These are phyloP conservation scores for Fusarium haematococcum DNA, from an alignment of 2,329 filamentous ascomycete species.

Conservation along the genomic window DNA sequence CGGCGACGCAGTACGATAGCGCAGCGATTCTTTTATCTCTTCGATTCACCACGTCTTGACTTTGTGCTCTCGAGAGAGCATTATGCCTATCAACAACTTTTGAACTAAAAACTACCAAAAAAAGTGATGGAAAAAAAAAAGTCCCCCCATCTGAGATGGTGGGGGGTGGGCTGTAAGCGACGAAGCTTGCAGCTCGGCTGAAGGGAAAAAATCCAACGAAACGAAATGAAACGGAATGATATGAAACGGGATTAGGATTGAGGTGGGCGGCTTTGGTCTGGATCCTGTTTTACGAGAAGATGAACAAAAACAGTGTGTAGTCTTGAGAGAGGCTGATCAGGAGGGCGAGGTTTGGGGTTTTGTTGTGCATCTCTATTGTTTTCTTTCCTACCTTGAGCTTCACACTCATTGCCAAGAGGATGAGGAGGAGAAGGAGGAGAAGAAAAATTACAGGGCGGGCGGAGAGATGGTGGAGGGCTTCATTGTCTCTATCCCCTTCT, in stretches of 20 bases:
- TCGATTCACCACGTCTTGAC: slow-evolving; percentile 11
- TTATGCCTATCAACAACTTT: not conserved
- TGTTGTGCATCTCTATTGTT: slow-evolving; percentile 7
- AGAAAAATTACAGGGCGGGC: not conserved
- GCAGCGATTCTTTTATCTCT: slow-evolving; percentile 27
- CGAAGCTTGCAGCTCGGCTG: slow-evolving; percentile 36
- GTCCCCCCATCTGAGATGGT: slow-evolving; percentile 5
- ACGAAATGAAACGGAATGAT: slow-evolving; percentile 21
- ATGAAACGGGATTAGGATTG: slow-evolving; percentile 42
- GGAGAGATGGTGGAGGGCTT: slow-evolving; percentile 14
- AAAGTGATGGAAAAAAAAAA: not conserved
- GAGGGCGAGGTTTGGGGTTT: slow-evolving; percentile 24
- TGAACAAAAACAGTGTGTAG: slow-evolving; percentile 17
- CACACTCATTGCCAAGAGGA: not conserved
- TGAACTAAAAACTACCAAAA: not conserved
- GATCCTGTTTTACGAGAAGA: slow-evolving; percentile 37
- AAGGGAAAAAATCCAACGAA: slow-evolving; percentile 30
- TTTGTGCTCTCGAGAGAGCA: not conserved
- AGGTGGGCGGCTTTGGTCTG: slow-evolving; percentile 44
- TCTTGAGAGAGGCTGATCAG: slow-evolving; percentile 22
- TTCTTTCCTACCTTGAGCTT: not conserved
- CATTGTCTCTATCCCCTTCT: slow-evolving; percentile 22
- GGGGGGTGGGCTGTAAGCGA: slow-evolving; percentile 17
- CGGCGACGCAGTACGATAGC: slow-evolving; percentile 18
- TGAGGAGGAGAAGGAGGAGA: not conserved